A percentile compares a stretch with the other conserved stretches of the same genome.
Evolutionary conservation across 257 asterid species (phyloP).

Genomic region (Solanum piurae): DNA sequence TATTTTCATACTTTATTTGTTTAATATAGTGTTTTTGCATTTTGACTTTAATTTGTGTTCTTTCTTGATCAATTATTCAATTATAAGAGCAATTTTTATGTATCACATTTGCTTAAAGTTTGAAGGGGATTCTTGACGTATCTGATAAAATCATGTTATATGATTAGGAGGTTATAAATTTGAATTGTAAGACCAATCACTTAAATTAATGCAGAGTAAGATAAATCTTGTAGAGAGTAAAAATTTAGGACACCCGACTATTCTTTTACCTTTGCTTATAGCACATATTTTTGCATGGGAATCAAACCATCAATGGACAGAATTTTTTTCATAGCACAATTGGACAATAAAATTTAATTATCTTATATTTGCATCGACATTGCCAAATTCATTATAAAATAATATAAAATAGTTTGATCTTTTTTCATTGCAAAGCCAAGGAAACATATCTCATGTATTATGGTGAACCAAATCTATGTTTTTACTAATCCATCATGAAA

Average conservation of each 20-base stretch:
- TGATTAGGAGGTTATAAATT: too few relatives aligned
- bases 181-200: background rate
- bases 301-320: too few relatives aligned
- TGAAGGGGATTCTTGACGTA: background rate
- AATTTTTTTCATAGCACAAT: background rate
- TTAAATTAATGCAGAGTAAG: too few relatives aligned
- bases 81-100: background rate
- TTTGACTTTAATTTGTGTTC: background rate
- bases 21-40: too few relatives aligned
- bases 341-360: too few relatives aligned
- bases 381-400: background rate
- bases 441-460: background rate
- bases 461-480: background rate
- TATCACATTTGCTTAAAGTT: background rate
- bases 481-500: background rate
- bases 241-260: too few relatives aligned
- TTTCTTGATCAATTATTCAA: background rate
- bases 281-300: too few relatives aligned
- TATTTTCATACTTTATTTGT: background rate
- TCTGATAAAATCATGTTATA: background rate
- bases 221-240: too few relatives aligned
- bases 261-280: too few relatives aligned
- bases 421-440: background rate
- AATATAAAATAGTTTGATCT: background rate
- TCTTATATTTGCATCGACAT: background rate